A percentile compares a stretch with the other conserved stretches of the same genome.
phyloP scores from a whole-genome alignment of 164 flowering plant genomes.

The grape (Vitis vinifera) region DNA sequence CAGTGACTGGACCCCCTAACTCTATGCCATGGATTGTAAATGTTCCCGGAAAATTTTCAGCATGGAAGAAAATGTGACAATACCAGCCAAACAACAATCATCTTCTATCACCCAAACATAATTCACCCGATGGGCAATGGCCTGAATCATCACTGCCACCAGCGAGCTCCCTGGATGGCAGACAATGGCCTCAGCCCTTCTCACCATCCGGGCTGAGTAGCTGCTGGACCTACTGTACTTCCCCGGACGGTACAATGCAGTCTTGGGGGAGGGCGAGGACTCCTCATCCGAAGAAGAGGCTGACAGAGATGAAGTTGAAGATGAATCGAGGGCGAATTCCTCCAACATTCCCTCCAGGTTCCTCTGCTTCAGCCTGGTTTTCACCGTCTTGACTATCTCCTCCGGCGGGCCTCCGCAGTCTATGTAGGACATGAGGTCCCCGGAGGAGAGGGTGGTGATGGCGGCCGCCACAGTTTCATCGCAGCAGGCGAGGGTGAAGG shows the following conservation, averaged over 20 bases:
- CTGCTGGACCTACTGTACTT: conserved; percentile 47
- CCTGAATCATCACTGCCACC: conserved; percentile 95
- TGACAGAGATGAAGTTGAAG: conserved; percentile 4
- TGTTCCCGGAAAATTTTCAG: conserved; percentile 65
- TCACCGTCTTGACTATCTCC: conserved; percentile 52
- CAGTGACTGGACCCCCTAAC: too few species aligned
- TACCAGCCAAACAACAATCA: conserved; percentile 67
- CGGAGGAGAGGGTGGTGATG: conserved; percentile 69
- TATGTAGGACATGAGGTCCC: conserved; percentile 83
- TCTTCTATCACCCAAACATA: conserved; percentile 93
- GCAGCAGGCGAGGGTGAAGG: conserved; percentile 64
- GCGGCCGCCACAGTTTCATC: conserved; percentile 81
- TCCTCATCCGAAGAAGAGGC: conserved; percentile 65
- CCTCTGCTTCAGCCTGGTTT: conserved; percentile 48
- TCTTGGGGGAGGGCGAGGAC: conserved; percentile 12
- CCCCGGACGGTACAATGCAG: conserved; percentile 19
- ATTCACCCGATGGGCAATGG: conserved; percentile 76
- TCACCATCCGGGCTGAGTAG: conserved; percentile 62
- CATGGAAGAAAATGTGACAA: conserved; percentile 70
- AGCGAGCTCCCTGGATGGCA: conserved; percentile 78
- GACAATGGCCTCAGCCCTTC: conserved; percentile 80
- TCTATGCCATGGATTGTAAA: conserved; percentile 24
- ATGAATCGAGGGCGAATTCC: conserved; percentile 20
- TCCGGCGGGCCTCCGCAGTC: conserved; percentile 88
- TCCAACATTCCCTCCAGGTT: conserved; percentile 49